Evolutionary conservation across 306 rosid species (phyloP), one percentile per base, ranked within the genome.

Genomic region (Abrus pulchellus): DNA sequence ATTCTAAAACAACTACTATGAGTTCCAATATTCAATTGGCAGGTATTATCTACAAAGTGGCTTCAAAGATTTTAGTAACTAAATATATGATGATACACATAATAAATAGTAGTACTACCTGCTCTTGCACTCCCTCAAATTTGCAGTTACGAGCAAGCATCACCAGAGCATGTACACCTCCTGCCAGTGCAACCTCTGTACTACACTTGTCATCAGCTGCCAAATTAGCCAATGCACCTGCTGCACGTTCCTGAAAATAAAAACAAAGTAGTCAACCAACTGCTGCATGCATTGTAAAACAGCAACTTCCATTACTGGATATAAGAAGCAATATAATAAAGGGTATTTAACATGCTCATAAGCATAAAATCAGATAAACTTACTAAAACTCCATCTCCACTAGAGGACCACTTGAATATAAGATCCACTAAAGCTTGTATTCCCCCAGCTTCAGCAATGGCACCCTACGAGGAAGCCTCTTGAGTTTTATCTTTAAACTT

Each of bases 181-280:
- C 99, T 44, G 98, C 97, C 80, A 86, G 55, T 9, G 99, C 99
- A 85, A 96, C 99, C 83, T 96, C 97, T 44, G 97, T 96, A 82
- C 99, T 96, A 85, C 99, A 96, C 87, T 94, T 92, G 86, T 96
- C 99, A 85, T 96, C 99, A 67, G 99, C 99, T 45, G 99, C 99
- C 89, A 96, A 92, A 89, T 96, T 96, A 29, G 99, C 99, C 82
- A 96, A 85, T 77, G 99, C 99, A 87, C 98, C 99, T 77, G 99
- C 99, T 11, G 99, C 99, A 50, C 99, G 99, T 82, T 96, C 99
- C 98, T 96, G 87, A 67, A 85, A 67, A 64, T 47, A 84, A 47
- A 80, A 68, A 11, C 49, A 76, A 71, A 50, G 13, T 9, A 60
- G 45, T 67, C 57, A 84, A 53, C 49, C 54, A 52, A 52, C 78